Conservation (phyloP, 148 eudicot species). For the Rhododendron kiyosumense region DNA sequence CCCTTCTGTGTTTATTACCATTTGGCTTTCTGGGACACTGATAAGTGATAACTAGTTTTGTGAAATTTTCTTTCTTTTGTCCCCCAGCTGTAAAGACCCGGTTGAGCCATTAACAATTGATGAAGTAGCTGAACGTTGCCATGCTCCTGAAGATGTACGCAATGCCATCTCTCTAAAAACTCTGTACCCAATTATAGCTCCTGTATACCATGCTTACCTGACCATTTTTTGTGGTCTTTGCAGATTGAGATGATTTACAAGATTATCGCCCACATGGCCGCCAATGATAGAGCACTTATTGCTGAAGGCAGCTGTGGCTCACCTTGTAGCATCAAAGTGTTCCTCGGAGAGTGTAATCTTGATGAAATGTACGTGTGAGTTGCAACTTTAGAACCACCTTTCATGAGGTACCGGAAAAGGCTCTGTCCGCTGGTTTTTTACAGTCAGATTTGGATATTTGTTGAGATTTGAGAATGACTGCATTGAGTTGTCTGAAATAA, state of each 20-base stretch:
- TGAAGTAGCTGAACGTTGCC: constrained; percentile 92
- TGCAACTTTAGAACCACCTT: not conserved
- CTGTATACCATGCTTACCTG: not conserved
- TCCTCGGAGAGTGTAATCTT: constrained; percentile 81
- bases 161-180: not conserved
- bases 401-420: not conserved
- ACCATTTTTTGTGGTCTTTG: not conserved
- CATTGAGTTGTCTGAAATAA: not conserved
- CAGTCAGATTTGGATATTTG: not conserved
- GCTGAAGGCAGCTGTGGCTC: constrained; percentile 94
- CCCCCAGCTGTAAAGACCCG: constrained; percentile 85
- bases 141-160: constrained; percentile 75
- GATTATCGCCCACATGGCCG: constrained; percentile 93
- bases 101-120: constrained; percentile 86
- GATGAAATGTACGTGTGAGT: constrained; percentile 60
- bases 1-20: not conserved
- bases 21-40: not conserved
- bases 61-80: constrained; percentile 1
- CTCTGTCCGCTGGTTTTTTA: not conserved
- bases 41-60: not conserved
- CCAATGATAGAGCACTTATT: constrained; percentile 87
- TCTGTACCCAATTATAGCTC: not conserved
- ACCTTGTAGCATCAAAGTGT: constrained; percentile 87
- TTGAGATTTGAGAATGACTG: not conserved
- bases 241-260: constrained; percentile 99